Conservation (phyloP, 768 basidiomycete genomes). For the Boletus fagicola region DNA sequence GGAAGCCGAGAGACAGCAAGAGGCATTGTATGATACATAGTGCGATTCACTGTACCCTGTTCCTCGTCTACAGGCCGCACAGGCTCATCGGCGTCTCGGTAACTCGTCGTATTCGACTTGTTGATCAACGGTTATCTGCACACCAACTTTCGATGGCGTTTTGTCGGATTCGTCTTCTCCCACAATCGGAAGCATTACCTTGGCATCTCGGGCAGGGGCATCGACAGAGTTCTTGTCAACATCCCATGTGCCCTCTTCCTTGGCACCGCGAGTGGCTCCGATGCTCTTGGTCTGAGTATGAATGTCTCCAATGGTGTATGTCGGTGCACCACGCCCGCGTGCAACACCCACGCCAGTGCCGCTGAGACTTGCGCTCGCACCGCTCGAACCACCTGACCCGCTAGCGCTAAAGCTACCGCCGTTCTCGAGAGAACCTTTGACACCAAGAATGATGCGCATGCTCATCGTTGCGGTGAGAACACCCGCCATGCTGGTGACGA, state of each 20-base stretch:
- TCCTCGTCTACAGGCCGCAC: neutral
- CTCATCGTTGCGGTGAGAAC: conserved; percentile 87
- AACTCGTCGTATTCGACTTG: conserved; percentile 51
- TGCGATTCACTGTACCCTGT: neutral
- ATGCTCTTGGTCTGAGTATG: conserved; percentile 49
- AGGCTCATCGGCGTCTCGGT: conserved; percentile 16
- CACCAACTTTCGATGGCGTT: conserved; percentile 37
- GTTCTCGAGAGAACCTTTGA: conserved; percentile 68
- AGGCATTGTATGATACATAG: neutral
- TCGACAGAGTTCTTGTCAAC: conserved; percentile 42
- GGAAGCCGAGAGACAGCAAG: neutral
- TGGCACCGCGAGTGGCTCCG: conserved; percentile 39
- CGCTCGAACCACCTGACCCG: conserved; percentile 44
- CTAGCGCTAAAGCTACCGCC: conserved; percentile 72
- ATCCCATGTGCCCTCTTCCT: conserved; percentile 42
- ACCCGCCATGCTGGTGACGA: conserved; percentile 82
- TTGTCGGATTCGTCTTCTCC: conserved; percentile 28
- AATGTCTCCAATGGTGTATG: conserved; percentile 48
- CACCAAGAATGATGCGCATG: conserved; percentile 80
- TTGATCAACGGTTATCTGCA: conserved; percentile 57
- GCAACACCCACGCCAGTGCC: conserved; percentile 15
- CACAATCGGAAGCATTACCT: conserved; percentile 36
- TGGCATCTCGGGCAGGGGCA: conserved; percentile 33
- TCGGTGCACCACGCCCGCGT: conserved; percentile 31
- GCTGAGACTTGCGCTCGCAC: conserved; percentile 43